phyloP scores from a whole-genome alignment of 2,329 filamentous ascomycete species.

The Nemania abortiva region DNA sequence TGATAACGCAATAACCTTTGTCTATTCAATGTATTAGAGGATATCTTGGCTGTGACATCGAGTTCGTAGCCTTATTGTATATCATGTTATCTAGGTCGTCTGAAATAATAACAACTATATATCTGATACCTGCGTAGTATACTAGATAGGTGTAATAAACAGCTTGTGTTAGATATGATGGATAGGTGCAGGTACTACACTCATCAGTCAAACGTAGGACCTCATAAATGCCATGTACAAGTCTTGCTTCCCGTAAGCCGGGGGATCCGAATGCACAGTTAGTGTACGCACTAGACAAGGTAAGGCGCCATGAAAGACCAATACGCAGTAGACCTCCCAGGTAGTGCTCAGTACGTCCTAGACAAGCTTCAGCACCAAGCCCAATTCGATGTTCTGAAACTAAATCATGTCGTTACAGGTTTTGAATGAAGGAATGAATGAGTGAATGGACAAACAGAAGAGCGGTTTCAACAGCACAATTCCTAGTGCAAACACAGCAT shows the following conservation, averaged over 20 bases:
- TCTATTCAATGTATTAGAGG: no score
- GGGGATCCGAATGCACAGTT: conserved; percentile 23
- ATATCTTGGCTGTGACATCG: no score
- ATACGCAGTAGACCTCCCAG: background rate
- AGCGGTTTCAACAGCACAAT: background rate
- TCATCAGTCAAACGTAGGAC: conserved; percentile 4
- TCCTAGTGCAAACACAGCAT: background rate
- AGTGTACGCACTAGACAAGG: background rate
- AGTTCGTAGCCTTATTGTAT: no score
- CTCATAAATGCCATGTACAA: background rate
- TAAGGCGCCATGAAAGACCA: background rate
- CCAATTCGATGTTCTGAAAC: conserved; percentile 22
- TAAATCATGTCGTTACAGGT: background rate
- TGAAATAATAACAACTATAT: background rate
- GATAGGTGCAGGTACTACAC: background rate
- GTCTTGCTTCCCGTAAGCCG: conserved; percentile 26
- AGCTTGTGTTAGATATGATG: background rate
- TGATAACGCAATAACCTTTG: no score
- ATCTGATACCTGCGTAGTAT: background rate
- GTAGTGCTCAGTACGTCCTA: background rate
- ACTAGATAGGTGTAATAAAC: background rate
- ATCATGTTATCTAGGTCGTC: background rate
- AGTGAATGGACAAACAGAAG: background rate
- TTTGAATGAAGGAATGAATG: background rate
- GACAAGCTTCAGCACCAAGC: background rate